phyloP scores from a whole-genome alignment of 352 stramenopile genomes.

The Sclerospora graminicola region DNA sequence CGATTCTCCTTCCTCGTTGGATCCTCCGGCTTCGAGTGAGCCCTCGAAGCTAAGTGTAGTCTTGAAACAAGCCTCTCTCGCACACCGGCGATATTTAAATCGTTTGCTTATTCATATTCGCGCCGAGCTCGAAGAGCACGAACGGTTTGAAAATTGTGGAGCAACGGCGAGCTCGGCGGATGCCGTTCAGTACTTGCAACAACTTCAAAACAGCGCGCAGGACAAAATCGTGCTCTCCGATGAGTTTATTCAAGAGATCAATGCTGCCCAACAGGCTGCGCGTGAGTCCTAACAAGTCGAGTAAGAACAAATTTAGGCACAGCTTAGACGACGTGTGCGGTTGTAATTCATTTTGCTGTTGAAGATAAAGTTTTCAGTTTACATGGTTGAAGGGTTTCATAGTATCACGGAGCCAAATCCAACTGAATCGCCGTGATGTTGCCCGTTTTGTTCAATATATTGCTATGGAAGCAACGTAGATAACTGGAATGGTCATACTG shows the following conservation, averaged over 20 bases:
- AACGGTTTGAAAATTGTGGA: conserved; percentile 66
- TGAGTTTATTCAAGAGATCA: conserved; percentile 80
- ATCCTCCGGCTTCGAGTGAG: conserved; percentile 14
- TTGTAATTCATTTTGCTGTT: not conserved
- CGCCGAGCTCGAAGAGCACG: conserved; percentile 61
- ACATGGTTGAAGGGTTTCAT: too few relatives aligned
- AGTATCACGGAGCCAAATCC: too few relatives aligned
- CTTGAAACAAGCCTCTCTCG: conserved; percentile 40
- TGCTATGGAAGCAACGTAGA: too few relatives aligned
- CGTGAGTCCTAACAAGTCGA: conserved; percentile 46
- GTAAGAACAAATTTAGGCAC: conserved; percentile 6
- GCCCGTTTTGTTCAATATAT: too few relatives aligned
- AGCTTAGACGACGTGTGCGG: not conserved
- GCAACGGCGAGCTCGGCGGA: conserved; percentile 71
- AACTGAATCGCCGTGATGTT: too few relatives aligned
- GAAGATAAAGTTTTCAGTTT: not conserved
- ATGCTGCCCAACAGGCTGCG: conserved; percentile 65
- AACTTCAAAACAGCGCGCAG: conserved; percentile 78
- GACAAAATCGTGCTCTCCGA: conserved; percentile 84
- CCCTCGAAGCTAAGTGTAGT: conserved; percentile 55
- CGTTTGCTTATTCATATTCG: conserved; percentile 53
- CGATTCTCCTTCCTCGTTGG: conserved; percentile 7
- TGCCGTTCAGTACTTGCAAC: conserved; percentile 76
- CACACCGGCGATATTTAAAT: conserved; percentile 67
- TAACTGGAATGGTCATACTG: too few relatives aligned